These are phyloP conservation scores for Vigna reflexopilosa DNA, from an alignment of 306 rosid species.

Conservation along the genomic window DNA sequence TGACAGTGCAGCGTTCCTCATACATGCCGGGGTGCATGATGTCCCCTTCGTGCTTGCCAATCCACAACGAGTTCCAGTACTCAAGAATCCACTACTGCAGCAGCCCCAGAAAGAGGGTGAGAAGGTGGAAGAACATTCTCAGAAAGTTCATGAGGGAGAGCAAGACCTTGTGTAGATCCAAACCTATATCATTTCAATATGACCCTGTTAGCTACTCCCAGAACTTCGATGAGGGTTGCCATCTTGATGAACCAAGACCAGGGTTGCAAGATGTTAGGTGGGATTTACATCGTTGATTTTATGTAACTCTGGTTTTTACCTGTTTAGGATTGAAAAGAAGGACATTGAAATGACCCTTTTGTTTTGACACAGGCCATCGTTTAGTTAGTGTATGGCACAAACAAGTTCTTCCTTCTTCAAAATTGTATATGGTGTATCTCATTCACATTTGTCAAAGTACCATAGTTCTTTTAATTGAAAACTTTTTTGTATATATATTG, in stretches of 20 bases:
- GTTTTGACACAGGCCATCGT: background rate
- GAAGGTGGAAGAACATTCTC: conserved; percentile 63
- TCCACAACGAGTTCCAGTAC: conserved; percentile 58
- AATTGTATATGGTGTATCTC: conserved; percentile 4
- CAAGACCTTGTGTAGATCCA: conserved; percentile 53
- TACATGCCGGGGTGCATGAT: conserved; percentile 50
- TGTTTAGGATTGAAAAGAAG: conserved; percentile 25
- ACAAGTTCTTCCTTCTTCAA: background rate
- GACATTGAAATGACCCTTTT: background rate
- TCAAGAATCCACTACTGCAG: conserved; percentile 50
- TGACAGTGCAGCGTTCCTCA: conserved; percentile 38
- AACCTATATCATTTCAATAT: conserved; percentile 70
- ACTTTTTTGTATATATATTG: background rate
- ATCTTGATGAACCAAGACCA: conserved; percentile 52
- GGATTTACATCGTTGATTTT: conserved; percentile 24
- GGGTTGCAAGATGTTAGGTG: conserved; percentile 53
- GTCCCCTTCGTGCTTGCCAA: conserved; percentile 65
- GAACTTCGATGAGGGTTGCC: conserved; percentile 80
- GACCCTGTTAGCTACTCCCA: conserved; percentile 85
- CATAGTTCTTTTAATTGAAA: background rate
- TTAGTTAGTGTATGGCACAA: conserved; percentile 12
- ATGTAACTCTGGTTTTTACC: background rate
- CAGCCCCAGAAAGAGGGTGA: conserved; percentile 35
- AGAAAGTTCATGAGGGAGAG: conserved; percentile 61
- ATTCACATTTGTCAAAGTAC: conserved; percentile 8